Conservation (phyloP, 2,329 filamentous ascomycete genomes). For the Verruconis gallopava region DNA sequence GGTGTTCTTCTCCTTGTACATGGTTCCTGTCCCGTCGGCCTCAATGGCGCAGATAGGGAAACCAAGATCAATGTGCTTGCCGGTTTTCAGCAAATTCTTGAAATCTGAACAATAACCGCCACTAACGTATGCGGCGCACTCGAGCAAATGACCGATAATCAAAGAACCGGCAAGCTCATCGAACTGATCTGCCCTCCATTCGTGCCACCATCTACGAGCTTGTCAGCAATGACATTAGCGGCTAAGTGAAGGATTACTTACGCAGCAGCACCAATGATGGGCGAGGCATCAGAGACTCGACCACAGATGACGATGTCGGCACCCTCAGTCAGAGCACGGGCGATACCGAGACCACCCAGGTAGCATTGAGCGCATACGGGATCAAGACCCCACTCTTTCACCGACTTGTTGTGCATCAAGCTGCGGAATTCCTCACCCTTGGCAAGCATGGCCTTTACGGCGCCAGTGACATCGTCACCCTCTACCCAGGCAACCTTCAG, state of each 20-base stretch:
- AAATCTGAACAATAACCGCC: constrained; percentile 23
- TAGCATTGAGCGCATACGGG: constrained; percentile 19
- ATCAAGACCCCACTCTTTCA: constrained; percentile 16
- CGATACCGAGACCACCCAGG: constrained; percentile 17
- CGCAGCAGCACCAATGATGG: constrained; percentile 13
- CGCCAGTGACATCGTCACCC: constrained; percentile 28
- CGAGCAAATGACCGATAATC: constrained; percentile 16
- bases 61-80: constrained; percentile 12
- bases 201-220: constrained; percentile 15
- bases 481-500: constrained; percentile 26
- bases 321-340: constrained; percentile 14
- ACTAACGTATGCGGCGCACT: constrained; percentile 19
- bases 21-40: neutral
- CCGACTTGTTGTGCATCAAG: constrained; percentile 16
- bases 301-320: constrained; percentile 17
- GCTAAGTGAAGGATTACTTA: constrained; percentile 15
- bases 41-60: constrained; percentile 5
- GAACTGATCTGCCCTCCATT: constrained; percentile 12
- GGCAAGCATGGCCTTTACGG: constrained; percentile 14
- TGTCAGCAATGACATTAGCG: neutral
- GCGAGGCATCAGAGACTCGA: constrained; percentile 15
- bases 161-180: constrained; percentile 15
- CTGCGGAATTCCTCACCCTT: constrained; percentile 19
- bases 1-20: constrained; percentile 7
- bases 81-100: constrained; percentile 14